These are phyloP conservation scores for Porphyrellus cyaneotinctus DNA, from an alignment of 768 basidiomycete species.

Conservation along the genomic window DNA sequence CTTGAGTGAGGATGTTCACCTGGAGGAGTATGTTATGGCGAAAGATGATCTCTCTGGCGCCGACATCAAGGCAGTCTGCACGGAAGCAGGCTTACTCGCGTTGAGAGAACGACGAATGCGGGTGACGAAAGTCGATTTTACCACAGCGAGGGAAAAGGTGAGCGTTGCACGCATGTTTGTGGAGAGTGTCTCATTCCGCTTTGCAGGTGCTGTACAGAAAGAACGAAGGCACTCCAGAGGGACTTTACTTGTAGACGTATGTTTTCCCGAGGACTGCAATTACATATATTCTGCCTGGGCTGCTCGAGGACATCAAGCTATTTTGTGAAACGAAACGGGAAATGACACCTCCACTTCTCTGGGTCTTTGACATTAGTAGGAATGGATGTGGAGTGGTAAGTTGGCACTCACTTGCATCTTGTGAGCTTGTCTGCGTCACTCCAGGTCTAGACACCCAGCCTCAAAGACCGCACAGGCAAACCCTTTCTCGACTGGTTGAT, in stretches of 20 bases:
- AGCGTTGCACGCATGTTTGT: constrained; percentile 9
- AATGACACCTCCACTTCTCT: too few relatives aligned
- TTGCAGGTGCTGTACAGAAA: constrained; percentile 84
- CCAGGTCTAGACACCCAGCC: not conserved
- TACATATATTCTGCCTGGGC: not conserved
- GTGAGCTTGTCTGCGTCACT: not conserved
- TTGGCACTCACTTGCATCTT: not conserved
- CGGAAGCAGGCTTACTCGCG: constrained; percentile 95
- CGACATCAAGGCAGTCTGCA: constrained; percentile 98
- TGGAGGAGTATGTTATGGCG: constrained; percentile 92
- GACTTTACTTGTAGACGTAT: constrained; percentile 64
- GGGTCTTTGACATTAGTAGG: too few relatives aligned
- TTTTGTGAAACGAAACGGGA: not conserved
- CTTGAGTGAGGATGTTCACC: constrained; percentile 78
- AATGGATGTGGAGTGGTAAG: not conserved
- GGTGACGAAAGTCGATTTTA: constrained; percentile 89
- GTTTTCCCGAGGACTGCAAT: constrained; percentile 3
- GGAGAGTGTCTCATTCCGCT: constrained; percentile 9
- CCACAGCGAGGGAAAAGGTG: constrained; percentile 90
- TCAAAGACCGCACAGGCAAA: not conserved
- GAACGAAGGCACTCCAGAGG: constrained; percentile 94
- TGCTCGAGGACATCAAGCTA: not conserved
- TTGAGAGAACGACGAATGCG: constrained; percentile 92
- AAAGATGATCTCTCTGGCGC: constrained; percentile 97
- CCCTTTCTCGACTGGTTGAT: not conserved